These are phyloP conservation scores for Houttuynia cordata DNA, from an alignment of 164 flowering plant genomes.

Conservation along the genomic window DNA sequence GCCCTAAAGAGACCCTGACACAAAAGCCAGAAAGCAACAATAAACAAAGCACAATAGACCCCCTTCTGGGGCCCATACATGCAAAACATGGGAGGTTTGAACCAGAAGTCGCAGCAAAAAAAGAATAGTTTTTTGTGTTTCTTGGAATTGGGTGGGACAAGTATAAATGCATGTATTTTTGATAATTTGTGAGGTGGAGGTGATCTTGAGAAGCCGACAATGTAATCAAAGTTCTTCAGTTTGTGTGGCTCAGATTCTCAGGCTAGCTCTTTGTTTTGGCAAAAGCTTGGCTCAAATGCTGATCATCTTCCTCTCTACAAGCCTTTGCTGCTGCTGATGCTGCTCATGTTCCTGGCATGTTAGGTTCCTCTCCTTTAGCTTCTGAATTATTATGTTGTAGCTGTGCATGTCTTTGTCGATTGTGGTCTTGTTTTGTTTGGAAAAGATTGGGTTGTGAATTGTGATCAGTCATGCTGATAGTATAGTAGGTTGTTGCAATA, in stretches of 20 bases:
- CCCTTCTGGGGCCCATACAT: neutral
- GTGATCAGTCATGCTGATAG: too few species aligned
- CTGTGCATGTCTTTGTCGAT: too few species aligned
- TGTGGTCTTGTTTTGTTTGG: too few species aligned
- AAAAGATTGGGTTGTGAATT: too few species aligned
- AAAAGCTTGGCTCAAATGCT: slow-evolving; percentile 4
- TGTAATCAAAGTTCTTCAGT: slow-evolving; percentile 8
- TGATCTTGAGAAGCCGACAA: slow-evolving; percentile 9
- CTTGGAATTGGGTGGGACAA: neutral
- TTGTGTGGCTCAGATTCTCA: slow-evolving; percentile 28
- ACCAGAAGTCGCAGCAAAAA: neutral
- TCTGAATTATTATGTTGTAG: too few species aligned
- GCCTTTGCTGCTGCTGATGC: neutral
- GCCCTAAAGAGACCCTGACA: neutral
- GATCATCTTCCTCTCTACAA: slow-evolving; percentile 8
- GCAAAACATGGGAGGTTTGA: neutral
- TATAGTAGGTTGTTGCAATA: too few species aligned
- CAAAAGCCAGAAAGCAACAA: neutral
- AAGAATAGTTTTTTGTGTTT: too few species aligned
- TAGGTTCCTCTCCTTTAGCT: slow-evolving; percentile 1
- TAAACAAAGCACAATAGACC: neutral
- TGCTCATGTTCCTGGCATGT: neutral
- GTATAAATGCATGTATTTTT: neutral
- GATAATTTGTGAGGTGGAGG: slow-evolving; percentile 23
- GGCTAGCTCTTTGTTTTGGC: slow-evolving; percentile 9